Percentiles rank a stretch among this genome's conserved stretches.
Conservation (phyloP, 2,329 filamentous ascomycete species). For the Stemphylium beticola region DNA sequence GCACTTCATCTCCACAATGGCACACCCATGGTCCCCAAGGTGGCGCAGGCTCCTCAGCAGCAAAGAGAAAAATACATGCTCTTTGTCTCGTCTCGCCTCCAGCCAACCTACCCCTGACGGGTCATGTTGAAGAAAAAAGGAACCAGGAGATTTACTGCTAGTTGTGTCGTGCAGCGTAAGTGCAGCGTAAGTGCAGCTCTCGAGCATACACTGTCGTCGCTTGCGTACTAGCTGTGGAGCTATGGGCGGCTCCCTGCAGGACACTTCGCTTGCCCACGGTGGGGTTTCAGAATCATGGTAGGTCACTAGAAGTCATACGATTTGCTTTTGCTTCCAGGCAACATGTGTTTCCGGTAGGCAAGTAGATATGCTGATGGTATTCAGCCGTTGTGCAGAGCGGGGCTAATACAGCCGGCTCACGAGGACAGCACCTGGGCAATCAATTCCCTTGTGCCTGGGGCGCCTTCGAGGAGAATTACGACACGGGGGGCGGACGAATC, state of each 20-base stretch:
- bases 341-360: conserved; percentile 1
- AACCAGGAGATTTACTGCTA: not conserved
- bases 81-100: not conserved
- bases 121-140: not conserved
- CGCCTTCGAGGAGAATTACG: not conserved
- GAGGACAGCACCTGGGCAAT: conserved; percentile 7
- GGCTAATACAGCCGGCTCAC: conserved; percentile 4
- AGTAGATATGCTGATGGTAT: not conserved
- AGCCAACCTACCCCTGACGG: not conserved
- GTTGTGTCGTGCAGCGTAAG: conserved; percentile 13
- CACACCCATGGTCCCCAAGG: not conserved
- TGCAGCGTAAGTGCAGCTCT: conserved; percentile 11
- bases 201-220: not conserved
- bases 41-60: not conserved
- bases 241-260: conserved; percentile 20
- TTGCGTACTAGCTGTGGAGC: conserved; percentile 4
- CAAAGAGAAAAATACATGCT: conserved; percentile 2
- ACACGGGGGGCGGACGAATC: conserved; percentile 13
- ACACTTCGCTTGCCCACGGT: conserved; percentile 10
- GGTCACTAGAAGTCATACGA: conserved; percentile 11
- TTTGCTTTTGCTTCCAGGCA: conserved; percentile 6
- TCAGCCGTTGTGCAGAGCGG: conserved; percentile 5
- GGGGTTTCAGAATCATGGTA: conserved; percentile 14
- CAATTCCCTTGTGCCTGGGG: not conserved
- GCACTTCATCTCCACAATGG: not conserved